Base-by-base conservation (phyloP, 768 basidiomycete species). In the Podaxis sp. region DNA sequence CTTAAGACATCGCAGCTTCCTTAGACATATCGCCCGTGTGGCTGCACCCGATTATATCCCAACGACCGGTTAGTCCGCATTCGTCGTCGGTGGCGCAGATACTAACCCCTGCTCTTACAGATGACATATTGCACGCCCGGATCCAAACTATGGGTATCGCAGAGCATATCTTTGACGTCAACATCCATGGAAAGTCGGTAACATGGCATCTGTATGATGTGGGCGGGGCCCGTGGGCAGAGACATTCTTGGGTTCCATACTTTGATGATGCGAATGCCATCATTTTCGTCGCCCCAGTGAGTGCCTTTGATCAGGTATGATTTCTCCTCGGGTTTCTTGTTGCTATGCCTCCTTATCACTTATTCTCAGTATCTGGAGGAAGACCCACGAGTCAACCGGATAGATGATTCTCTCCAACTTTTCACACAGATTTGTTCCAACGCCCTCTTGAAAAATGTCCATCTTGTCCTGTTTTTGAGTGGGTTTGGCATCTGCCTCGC, bases 81-180 rank as follows among this genome's bases (percentile, higher is more conserved):
- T 48, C 59, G 61, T 26, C 17, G 51, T 38, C 60, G 51, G 61
- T 59, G 30, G 44, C 68, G 70, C 72, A 75, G 75, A 73, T 72
- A 70, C 66, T 73, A 59, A 76, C 62, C 38, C 62, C 53, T 51
- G 13, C 69, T 65, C 26, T 66, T 49, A 24, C 64, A 92, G 92
- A 94, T 72, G 92, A 95, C 69, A 92, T 95, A 61, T 79, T 95
- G 17, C 91, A 92, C 70, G 92, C 91, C n/a, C 88, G 92, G 39
- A 89, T 95, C 58, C 93, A 93, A 70, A 95, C 92, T 6, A 92
- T 95, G 87, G 92, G 92, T 0, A 88, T 95, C 3, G 83, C 90
- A 0, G 92, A 94, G 72, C 92, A 94, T 67, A 79, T 87, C 33
- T 94, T 94, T 67, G 90, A 92, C 59, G 88, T 94, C 33, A 85